A percentile compares a stretch with the other conserved stretches of the same genome.
phyloP scores from a whole-genome alignment of 139 green algal species.

The Haematococcus lacustris region DNA sequence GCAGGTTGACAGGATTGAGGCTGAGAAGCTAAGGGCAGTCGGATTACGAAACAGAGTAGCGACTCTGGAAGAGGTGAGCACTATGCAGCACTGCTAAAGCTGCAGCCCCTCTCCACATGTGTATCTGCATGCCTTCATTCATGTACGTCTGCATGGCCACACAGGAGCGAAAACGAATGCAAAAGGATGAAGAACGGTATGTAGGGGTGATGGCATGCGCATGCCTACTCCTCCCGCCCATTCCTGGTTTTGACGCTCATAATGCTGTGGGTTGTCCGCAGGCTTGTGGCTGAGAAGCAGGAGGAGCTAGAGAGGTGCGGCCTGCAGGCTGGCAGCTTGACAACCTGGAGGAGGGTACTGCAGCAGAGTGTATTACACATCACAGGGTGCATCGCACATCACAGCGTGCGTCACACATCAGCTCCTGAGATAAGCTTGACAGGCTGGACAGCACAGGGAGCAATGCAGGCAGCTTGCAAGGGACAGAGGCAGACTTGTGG shows the following conservation, averaged over 20 bases:
- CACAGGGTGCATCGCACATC: not conserved
- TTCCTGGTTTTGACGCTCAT: not conserved
- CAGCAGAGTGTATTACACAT: not conserved
- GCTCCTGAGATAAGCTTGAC: not conserved
- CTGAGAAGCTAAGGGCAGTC: slow-evolving; percentile 59
- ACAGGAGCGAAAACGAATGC: slow-evolving; percentile 40
- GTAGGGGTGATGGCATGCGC: not conserved
- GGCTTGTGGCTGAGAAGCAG: slow-evolving; percentile 44
- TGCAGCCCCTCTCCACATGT: not conserved
- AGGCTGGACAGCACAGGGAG: not conserved
- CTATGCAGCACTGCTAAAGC: too few species aligned
- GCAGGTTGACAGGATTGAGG: slow-evolving; percentile 54
- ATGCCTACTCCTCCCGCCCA: not conserved
- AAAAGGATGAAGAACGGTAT: slow-evolving; percentile 40
- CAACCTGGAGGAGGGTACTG: too few species aligned
- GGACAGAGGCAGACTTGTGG: too few species aligned
- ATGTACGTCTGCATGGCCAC: not conserved
- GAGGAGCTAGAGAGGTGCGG: slow-evolving; percentile 54
- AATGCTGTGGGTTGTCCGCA: not conserved
- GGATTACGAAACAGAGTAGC: slow-evolving; percentile 54
- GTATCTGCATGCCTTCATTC: not conserved
- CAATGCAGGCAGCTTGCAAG: not conserved
- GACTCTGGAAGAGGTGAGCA: slow-evolving; percentile 46
- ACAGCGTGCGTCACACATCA: not conserved
- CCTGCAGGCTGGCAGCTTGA: not conserved